A percentile compares a stretch with the other conserved stretches of the same genome.
Evolutionary conservation across 83 land plant species (phyloP).

Genomic region (Thuja plicata): DNA sequence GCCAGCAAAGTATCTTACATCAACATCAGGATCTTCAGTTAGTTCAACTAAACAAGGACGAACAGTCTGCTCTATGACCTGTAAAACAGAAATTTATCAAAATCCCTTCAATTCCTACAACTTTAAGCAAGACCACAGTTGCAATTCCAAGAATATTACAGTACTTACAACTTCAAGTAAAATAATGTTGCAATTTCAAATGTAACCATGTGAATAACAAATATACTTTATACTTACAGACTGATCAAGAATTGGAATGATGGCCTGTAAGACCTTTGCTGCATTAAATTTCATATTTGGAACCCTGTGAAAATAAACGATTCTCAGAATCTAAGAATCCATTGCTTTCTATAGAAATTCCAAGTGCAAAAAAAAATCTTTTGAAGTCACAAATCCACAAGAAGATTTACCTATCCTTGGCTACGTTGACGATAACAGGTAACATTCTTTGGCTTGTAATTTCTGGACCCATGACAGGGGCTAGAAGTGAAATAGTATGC

Average conservation of each 20-base stretch:
- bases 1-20: constrained; percentile 59
- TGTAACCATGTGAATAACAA: not conserved
- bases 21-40: constrained; percentile 61
- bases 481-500: constrained; percentile 50
- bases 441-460: constrained; percentile 57
- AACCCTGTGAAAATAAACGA: constrained; percentile 30
- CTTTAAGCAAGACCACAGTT: constrained; percentile 1
- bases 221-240: constrained; percentile 25
- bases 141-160: not conserved
- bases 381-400: not conserved
- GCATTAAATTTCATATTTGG: constrained; percentile 62
- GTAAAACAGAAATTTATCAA: constrained; percentile 6
- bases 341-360: not conserved
- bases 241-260: constrained; percentile 49
- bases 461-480: constrained; percentile 60
- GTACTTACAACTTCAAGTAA: not conserved
- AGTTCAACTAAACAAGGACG: constrained; percentile 53
- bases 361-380: not conserved
- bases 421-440: constrained; percentile 56
- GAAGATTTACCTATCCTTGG: constrained; percentile 46
- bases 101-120: not conserved
- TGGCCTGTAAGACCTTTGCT: constrained; percentile 55
- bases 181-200: not conserved
- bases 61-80: constrained; percentile 57
- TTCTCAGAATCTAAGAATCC: not conserved